Base-by-base conservation (phyloP, 768 basidiomycete species). In the Termitomyces sp. region DNA sequence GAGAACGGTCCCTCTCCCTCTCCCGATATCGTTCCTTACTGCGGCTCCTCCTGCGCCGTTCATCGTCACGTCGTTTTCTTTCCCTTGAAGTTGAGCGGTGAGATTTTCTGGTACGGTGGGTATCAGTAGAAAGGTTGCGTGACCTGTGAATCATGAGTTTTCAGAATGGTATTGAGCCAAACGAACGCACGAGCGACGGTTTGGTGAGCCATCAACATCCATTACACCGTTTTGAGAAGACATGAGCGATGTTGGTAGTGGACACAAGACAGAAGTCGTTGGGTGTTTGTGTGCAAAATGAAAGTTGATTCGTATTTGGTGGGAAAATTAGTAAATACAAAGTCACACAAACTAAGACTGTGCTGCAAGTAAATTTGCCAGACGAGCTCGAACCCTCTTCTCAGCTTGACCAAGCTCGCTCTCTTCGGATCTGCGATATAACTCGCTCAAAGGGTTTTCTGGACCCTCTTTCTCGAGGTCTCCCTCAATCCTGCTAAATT, bases 91-190 rank as follows among this genome's bases (percentile, higher is more conserved):
- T 73, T 10, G 90, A 92, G 58, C 82, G 77, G 63, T 89, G 87
- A 45, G 88, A 90, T 56, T 80, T 79, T 61, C 76, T 79, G 21
- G 88, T 90, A 43, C 81, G 82, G 61, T 83, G 82, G 10, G 88
- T 91, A 66, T 90, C 88, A 37, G 84, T 83, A 3, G 89, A 90
- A 67, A 83, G 81, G 66, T 86, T 86, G 62, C 87, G 84, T 58
- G 85, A 86, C 54, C 85, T 84, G 56, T 21, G 19, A 47, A 37
- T 24, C 4, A 22, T 26, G 6, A 52, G 26, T 47, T 10, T 51
- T 49, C 19, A 52, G 22, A 2, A 55, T 8, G 10, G 17, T 28
- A 26, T 17, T 45, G 22, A 37, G 15, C 19, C 12, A 14, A 35
- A 21, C 10, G 46, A 21, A 77, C 84, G 54, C 63, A 87, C 85